A percentile compares a stretch with the other conserved stretches of the same genome.
Evolutionary conservation across 345 rosid species (phyloP).

Genomic region (Eucalyptus dawsonii): DNA sequence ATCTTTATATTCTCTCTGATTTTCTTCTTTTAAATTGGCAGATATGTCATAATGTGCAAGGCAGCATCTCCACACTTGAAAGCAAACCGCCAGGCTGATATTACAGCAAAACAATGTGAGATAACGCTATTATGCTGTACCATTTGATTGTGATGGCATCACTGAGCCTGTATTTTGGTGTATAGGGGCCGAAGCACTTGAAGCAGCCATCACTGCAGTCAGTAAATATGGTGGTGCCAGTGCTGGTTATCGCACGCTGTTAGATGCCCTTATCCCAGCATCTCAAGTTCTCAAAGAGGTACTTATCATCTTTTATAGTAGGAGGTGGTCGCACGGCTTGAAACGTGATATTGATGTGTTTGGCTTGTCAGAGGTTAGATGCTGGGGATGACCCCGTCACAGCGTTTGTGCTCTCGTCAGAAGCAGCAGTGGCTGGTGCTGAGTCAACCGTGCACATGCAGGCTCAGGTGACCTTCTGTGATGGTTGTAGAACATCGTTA

Average conservation of each 20-base stretch:
- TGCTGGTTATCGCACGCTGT: conserved; percentile 83
- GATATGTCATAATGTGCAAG: conserved; percentile 73
- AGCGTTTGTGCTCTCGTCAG: conserved; percentile 67
- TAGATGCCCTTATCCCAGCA: conserved; percentile 97
- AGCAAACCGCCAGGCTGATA: conserved; percentile 28
- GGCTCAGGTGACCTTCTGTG: conserved; percentile 59
- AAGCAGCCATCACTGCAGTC: conserved; percentile 72
- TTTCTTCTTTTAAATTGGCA: conserved; percentile 10
- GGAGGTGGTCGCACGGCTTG: neutral
- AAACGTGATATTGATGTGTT: neutral
- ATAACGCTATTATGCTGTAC: neutral
- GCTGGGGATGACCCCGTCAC: conserved; percentile 61
- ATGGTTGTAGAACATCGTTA: neutral
- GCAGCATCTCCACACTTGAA: conserved; percentile 80
- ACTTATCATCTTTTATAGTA: neutral
- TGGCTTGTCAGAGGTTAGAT: conserved; percentile 43
- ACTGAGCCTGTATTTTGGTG: neutral
- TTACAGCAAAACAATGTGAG: conserved; percentile 74
- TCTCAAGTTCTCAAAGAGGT: conserved; percentile 75
- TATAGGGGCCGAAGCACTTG: conserved; percentile 76
- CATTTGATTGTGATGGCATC: neutral
- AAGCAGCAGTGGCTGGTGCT: conserved; percentile 80
- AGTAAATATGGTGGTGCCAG: conserved; percentile 93
- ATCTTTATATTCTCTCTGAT: neutral
- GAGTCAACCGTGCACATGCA: conserved; percentile 79